Percentiles rank a stretch among this genome's conserved stretches.
phyloP scores from a whole-genome alignment of 352 stramenopile species.

The Aphanomyces astaci region DNA sequence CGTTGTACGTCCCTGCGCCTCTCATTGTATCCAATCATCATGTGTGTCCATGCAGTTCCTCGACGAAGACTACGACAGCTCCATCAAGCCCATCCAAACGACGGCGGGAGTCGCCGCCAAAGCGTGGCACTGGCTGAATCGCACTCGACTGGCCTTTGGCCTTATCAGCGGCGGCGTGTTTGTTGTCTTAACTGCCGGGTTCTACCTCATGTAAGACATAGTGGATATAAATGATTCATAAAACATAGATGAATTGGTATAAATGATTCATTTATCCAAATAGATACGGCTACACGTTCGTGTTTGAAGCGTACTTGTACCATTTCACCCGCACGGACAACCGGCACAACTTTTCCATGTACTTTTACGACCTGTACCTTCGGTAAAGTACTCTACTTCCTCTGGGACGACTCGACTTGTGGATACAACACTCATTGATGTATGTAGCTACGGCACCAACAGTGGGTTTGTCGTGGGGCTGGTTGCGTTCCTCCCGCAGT shows the following conservation, averaged over 20 bases:
- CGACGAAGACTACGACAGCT: slow-evolving; percentile 44
- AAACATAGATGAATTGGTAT: too few relatives aligned
- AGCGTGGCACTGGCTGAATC: slow-evolving; percentile 44
- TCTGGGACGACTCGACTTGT: slow-evolving; percentile 9
- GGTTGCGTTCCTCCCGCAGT: slow-evolving; percentile 74
- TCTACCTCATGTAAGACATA: slow-evolving; percentile 84
- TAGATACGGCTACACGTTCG: slow-evolving; percentile 87
- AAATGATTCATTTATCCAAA: too few relatives aligned
- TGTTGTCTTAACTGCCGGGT: slow-evolving; percentile 66
- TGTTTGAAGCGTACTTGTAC: slow-evolving; percentile 97
- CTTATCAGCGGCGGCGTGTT: slow-evolving; percentile 83
- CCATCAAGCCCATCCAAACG: slow-evolving; percentile 21
- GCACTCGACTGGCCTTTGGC: slow-evolving; percentile 84
- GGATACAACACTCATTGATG: neutral
- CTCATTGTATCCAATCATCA: neutral
- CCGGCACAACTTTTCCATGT: slow-evolving; percentile 99
- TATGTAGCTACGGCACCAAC: slow-evolving; percentile 66
- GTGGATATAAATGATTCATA: too few relatives aligned
- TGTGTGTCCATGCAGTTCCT: slow-evolving; percentile 54
- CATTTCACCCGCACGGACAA: slow-evolving; percentile 98
- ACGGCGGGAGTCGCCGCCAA: slow-evolving; percentile 24
- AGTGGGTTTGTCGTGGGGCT: slow-evolving; percentile 70
- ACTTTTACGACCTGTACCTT: slow-evolving; percentile 99
- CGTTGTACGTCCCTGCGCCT: slow-evolving; percentile 39
- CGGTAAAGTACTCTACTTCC: too few relatives aligned